Conservation (phyloP, 1,284 basidiomycete species). For the Grifola frondosa region DNA sequence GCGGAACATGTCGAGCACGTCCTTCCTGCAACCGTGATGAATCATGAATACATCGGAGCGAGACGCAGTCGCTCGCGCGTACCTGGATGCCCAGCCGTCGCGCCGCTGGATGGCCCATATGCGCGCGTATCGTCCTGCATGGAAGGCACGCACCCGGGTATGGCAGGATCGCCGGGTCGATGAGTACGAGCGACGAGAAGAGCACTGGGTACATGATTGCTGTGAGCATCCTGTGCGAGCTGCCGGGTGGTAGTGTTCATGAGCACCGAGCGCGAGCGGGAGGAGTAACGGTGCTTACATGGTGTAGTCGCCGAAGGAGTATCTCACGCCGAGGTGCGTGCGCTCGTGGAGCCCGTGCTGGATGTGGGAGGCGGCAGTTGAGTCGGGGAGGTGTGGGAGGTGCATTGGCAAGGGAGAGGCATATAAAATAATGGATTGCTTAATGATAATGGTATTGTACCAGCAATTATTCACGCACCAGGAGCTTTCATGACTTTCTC, state of each 20-base stretch:
- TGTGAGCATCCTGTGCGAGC: slow-evolving; percentile 48
- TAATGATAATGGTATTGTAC: too few relatives aligned
- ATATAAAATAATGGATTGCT: too few relatives aligned
- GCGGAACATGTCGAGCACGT: slow-evolving; percentile 55
- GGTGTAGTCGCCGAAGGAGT: slow-evolving; percentile 80
- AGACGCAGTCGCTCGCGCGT: slow-evolving; percentile 8
- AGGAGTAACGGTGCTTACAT: slow-evolving; percentile 43
- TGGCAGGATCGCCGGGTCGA: slow-evolving; percentile 75
- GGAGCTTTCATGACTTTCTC: too few relatives aligned
- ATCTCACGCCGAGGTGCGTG: slow-evolving; percentile 67
- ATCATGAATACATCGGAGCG: background rate
- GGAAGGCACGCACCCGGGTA: slow-evolving; percentile 19
- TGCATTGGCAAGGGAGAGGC: slow-evolving; percentile 53
- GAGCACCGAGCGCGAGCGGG: background rate
- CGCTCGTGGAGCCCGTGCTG: slow-evolving; percentile 46
- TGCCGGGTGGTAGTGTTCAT: slow-evolving; percentile 9
- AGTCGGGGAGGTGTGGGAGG: slow-evolving; percentile 44
- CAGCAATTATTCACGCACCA: too few relatives aligned
- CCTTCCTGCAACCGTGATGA: slow-evolving; percentile 45
- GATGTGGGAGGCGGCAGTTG: slow-evolving; percentile 41
- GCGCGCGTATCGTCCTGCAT: slow-evolving; percentile 11
- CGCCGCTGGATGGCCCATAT: slow-evolving; percentile 61
- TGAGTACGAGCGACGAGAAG: slow-evolving; percentile 71
- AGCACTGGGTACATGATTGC: slow-evolving; percentile 63
- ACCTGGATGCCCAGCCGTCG: slow-evolving; percentile 64